Evolutionary conservation across 345 rosid species (phyloP), one percentile per base, ranked within the genome.

Genomic region (Brassica incana): DNA sequence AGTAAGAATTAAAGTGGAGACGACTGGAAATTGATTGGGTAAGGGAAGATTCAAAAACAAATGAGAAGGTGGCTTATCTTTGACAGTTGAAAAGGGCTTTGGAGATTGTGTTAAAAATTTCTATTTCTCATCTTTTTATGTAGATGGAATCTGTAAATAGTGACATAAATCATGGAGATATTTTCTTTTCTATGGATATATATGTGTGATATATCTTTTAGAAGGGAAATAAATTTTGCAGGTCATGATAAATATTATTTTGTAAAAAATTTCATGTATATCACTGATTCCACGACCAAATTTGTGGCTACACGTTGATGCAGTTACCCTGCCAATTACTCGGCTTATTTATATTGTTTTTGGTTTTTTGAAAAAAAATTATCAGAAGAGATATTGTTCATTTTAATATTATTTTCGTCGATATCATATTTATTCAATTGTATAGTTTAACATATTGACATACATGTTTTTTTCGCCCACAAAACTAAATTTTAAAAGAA

Each of bases 11-110:
- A 73, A 74, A 80, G 75, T 80, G 48, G 74, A 73, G 54, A 67
- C 25, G 43, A 67, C 78, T 60, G 1, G 38, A 74, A 67, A 76
- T 82, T 81, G 79, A 83, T 83, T 80, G 81, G 74, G 54, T 64
- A 50, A 72, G 80, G 43, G 59, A 43, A 59, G 62, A 68, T 77
- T 63, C 9, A 78, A 62, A 71, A 48, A n/a, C n/a, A n/a, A n/a
- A 85, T 77, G 81, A 43, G 77, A 77, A 82, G 69, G 76, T 82
- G n/a, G 65, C 58, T 72, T 80, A 59, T 73, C 71, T 82, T 79
- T 78, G 85, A 82, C 81, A 79, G 80, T 74, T 15, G 69, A 36
- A 65, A 65, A 65, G 50, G 69, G 50, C 50, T 8, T 65, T 33
- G 69, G 48, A 15, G 69, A 32, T 64, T 65, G 50, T 65, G 29